phyloP scores from a whole-genome alignment of 2,329 filamentous ascomycete species.

The Ophiocordyceps australis region DNA sequence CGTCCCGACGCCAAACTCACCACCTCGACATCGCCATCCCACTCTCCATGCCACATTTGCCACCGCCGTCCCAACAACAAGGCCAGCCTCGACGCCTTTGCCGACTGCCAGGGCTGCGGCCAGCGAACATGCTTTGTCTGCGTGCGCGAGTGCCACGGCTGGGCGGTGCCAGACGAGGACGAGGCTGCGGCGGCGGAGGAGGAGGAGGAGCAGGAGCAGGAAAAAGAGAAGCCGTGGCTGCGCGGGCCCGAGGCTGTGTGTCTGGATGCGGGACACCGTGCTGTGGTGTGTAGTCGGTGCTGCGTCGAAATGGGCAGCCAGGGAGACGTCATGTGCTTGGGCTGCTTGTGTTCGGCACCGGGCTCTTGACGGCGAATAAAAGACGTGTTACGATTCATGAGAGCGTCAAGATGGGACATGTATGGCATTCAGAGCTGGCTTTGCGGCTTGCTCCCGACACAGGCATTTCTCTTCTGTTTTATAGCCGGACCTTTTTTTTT shows the following conservation, averaged over 20 bases:
- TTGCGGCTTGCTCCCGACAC: too few relatives aligned
- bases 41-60: constrained; percentile 51
- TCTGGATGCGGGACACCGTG: constrained; percentile 26
- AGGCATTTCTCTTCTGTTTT: too few relatives aligned
- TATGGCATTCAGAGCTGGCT: too few relatives aligned
- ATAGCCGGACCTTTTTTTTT: too few relatives aligned
- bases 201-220: too few relatives aligned
- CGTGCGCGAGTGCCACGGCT: constrained; percentile 41
- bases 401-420: neutral
- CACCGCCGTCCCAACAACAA: constrained; percentile 45
- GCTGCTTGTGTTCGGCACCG: constrained; percentile 33
- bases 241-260: constrained; percentile 5
- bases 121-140: constrained; percentile 52
- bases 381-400: neutral
- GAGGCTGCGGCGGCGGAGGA: constrained; percentile 8
- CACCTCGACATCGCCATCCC: too few relatives aligned
- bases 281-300: constrained; percentile 47
- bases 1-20: too few relatives aligned
- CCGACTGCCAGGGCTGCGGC: constrained; percentile 43
- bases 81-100: constrained; percentile 46
- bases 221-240: too few relatives aligned
- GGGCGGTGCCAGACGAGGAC: constrained; percentile 14
- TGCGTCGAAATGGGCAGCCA: constrained; percentile 46
- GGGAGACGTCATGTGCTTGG: constrained; percentile 48
- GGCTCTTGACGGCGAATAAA: constrained; percentile 10